Percentiles rank a stretch among this genome's conserved stretches.
Evolutionary conservation across 1,284 basidiomycete species (phyloP).

Genomic region (Neonothopanus nambi): DNA sequence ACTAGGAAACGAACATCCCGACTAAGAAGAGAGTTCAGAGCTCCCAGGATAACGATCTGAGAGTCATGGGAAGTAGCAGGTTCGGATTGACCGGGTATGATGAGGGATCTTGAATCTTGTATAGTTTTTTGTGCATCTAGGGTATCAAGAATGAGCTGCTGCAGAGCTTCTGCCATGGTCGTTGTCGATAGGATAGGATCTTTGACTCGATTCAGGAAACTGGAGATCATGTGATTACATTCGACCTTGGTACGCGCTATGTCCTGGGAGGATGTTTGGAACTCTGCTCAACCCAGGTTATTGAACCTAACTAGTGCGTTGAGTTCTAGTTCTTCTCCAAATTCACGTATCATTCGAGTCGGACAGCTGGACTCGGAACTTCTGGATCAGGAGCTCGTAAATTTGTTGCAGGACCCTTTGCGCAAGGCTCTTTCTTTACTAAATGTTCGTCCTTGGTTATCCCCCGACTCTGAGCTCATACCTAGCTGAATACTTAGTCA

Average conservation of each 20-base stretch:
- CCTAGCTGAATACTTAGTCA: constrained; percentile 38
- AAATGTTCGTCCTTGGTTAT: constrained; percentile 50
- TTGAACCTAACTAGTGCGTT: constrained; percentile 45
- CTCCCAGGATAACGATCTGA: constrained; percentile 83
- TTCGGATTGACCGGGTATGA: constrained; percentile 62
- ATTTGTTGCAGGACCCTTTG: constrained; percentile 84
- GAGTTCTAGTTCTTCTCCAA: constrained; percentile 27
- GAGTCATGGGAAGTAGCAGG: constrained; percentile 67
- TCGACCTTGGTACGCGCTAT: neutral
- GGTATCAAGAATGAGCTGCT: constrained; percentile 76
- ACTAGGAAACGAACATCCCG: constrained; percentile 65
- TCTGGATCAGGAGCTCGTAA: constrained; percentile 87
- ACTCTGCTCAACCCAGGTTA: constrained; percentile 55
- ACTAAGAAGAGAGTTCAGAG: constrained; percentile 84
- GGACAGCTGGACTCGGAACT: constrained; percentile 92
- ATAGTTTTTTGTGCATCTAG: constrained; percentile 64
- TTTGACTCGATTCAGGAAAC: constrained; percentile 10
- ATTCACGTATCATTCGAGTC: constrained; percentile 70
- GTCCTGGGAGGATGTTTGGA: constrained; percentile 65
- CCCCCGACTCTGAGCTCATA: constrained; percentile 2
- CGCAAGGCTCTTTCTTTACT: constrained; percentile 71
- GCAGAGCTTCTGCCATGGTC: constrained; percentile 73
- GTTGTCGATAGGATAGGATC: neutral
- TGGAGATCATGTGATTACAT: neutral
- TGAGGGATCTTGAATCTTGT: constrained; percentile 73